Evolutionary conservation across 257 asterid species (phyloP).

Genomic region (Anisodus tanguticus): DNA sequence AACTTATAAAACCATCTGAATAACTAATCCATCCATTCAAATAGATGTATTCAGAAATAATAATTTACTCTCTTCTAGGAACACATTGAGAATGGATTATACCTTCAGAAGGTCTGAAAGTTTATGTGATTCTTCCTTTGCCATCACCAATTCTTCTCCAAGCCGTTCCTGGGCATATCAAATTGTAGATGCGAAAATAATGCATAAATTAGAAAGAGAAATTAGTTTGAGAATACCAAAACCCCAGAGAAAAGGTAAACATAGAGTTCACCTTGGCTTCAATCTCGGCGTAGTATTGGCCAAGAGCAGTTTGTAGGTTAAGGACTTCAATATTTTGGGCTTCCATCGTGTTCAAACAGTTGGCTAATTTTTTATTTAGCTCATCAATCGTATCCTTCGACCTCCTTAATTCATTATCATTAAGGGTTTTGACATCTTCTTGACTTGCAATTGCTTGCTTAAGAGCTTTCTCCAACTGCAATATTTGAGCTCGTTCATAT

Average conservation of each 20-base stretch:
- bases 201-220: constrained; percentile 20
- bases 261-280: constrained; percentile 78
- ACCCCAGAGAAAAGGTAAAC: not conserved
- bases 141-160: constrained; percentile 67
- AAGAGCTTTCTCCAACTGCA: constrained; percentile 77
- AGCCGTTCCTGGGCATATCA: constrained; percentile 76
- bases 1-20: not conserved
- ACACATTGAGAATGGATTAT: constrained; percentile 24
- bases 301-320: constrained; percentile 97
- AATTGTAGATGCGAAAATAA: not conserved
- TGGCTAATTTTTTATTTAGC: constrained; percentile 70
- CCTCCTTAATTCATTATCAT: constrained; percentile 61
- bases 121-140: constrained; percentile 76
- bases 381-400: constrained; percentile 75
- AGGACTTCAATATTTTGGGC: constrained; percentile 87
- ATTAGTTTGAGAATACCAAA: constrained; percentile 22
- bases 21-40: not conserved
- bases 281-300: constrained; percentile 98
- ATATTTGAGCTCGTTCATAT: constrained; percentile 71
- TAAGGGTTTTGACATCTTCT: constrained; percentile 70
- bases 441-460: constrained; percentile 66
- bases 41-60: not conserved
- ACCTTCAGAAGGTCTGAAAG: constrained; percentile 82
- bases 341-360: constrained; percentile 72
- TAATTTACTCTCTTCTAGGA: constrained; percentile 19